Percentiles rank a stretch among this genome's conserved stretches.
These are phyloP conservation scores for Lagerstroemia speciosa DNA, from an alignment of 345 rosid genomes.

Conservation along the genomic window DNA sequence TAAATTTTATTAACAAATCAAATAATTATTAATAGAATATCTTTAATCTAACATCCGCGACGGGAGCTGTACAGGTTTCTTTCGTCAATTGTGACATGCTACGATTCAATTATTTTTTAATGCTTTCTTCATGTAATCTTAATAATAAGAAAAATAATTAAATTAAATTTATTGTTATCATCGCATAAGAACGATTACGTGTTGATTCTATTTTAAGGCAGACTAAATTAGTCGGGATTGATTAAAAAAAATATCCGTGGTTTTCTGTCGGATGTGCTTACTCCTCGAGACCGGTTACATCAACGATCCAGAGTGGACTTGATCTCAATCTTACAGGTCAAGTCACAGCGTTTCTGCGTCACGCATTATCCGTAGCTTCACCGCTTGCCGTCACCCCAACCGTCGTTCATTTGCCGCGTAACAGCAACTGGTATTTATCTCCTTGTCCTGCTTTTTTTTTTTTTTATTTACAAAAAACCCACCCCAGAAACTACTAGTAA, in stretches of 20 bases:
- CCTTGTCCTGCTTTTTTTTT: not conserved
- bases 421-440: not conserved
- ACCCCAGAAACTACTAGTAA: not conserved
- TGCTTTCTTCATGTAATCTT: too few species aligned
- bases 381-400: slow-evolving; percentile 1
- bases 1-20: too few species aligned
- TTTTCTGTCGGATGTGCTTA: not conserved
- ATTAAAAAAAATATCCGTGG: not conserved
- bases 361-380: not conserved
- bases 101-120: too few species aligned
- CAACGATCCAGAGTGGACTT: not conserved
- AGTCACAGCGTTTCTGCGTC: not conserved
- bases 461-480: not conserved
- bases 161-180: too few species aligned
- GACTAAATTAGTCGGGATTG: too few species aligned
- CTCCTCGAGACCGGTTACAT: not conserved
- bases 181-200: too few species aligned
- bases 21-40: too few species aligned
- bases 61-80: too few species aligned
- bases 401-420: slow-evolving; percentile 11
- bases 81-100: too few species aligned
- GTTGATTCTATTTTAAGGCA: too few species aligned
- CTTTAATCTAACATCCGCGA: too few species aligned
- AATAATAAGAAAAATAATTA: too few species aligned
- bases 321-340: not conserved